Evolutionary conservation across 129 eudicot species (phyloP).

Genomic region (Rutidosis leptorrhynchoides): DNA sequence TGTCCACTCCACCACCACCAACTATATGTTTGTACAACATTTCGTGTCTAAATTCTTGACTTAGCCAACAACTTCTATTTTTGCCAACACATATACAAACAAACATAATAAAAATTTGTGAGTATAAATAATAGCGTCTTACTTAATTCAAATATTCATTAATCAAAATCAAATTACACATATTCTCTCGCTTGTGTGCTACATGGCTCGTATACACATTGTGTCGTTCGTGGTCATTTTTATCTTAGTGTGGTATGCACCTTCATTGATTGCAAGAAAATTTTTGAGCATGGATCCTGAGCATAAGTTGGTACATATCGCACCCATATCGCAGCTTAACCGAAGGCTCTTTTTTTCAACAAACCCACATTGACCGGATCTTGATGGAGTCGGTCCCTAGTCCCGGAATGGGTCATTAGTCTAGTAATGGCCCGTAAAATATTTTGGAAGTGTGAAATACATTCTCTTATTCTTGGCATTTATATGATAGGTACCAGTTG

Average conservation of each 20-base stretch:
- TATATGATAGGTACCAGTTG: not conserved
- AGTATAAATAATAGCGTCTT: not conserved
- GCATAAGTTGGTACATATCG: constrained; percentile 14
- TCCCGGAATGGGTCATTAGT: constrained; percentile 33
- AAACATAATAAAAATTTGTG: not conserved
- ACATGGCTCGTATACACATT: constrained; percentile 28
- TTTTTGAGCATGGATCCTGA: constrained; percentile 28
- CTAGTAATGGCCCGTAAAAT: not conserved
- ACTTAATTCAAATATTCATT: constrained; percentile 11
- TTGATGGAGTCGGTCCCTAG: constrained; percentile 35
- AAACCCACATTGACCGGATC: constrained; percentile 21
- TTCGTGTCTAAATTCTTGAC: constrained; percentile 14
- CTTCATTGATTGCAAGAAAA: constrained; percentile 37
- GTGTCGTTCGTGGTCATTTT: constrained; percentile 14
- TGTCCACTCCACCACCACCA: no score
- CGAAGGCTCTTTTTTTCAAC: constrained; percentile 23
- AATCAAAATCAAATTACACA: not conserved
- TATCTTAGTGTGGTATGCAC: constrained; percentile 24
- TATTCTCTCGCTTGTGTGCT: not conserved
- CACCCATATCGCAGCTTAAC: constrained; percentile 26
- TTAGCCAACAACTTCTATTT: constrained; percentile 14
- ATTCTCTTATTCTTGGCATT: not conserved
- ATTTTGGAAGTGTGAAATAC: no score
- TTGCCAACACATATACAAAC: constrained; percentile 15
- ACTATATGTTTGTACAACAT: constrained; percentile 23